phyloP scores from a whole-genome alignment of 306 rosid genomes.

The Prunus mongolica region DNA sequence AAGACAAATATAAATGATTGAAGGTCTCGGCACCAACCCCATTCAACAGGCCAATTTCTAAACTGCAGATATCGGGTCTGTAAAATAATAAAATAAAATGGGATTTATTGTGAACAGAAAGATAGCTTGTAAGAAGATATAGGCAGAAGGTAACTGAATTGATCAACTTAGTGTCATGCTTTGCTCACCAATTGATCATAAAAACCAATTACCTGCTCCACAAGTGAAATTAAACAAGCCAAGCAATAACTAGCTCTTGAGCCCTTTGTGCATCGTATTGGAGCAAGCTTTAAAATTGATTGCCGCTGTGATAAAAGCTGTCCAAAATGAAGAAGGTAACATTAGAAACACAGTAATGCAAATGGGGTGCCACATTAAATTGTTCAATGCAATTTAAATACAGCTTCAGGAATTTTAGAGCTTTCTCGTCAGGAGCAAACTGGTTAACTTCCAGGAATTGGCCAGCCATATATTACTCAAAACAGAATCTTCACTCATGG shows the following conservation, averaged over 20 bases:
- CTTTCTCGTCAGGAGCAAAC: background rate
- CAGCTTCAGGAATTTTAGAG: background rate
- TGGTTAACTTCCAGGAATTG: background rate
- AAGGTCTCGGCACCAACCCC: conserved; percentile 99
- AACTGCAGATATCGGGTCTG: conserved; percentile 73
- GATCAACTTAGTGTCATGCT: background rate
- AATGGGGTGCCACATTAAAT: background rate
- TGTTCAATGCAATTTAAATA: background rate
- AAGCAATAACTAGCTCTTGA: conserved; percentile 73
- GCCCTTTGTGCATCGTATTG: conserved; percentile 43
- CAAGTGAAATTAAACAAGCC: conserved; percentile 78
- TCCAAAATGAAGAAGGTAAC: conserved; percentile 25
- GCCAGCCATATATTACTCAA: background rate
- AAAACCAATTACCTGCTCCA: conserved; percentile 74
- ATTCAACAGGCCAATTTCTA: conserved; percentile 81
- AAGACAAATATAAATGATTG: conserved; percentile 90
- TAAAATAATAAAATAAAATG: conserved; percentile 3
- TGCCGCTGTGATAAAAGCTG: conserved; percentile 63
- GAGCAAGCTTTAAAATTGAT: conserved; percentile 49
- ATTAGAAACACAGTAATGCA: conserved; percentile 14
- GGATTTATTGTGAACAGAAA: conserved; percentile 12
- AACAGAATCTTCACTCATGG: background rate
- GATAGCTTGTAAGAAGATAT: background rate
- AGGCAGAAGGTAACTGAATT: background rate
- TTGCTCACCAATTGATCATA: background rate